Percentiles rank a stretch among this genome's conserved stretches.
Evolutionary conservation across 1,284 basidiomycete genomes (phyloP).

Genomic region (Microbotryomycetes sp.): DNA sequence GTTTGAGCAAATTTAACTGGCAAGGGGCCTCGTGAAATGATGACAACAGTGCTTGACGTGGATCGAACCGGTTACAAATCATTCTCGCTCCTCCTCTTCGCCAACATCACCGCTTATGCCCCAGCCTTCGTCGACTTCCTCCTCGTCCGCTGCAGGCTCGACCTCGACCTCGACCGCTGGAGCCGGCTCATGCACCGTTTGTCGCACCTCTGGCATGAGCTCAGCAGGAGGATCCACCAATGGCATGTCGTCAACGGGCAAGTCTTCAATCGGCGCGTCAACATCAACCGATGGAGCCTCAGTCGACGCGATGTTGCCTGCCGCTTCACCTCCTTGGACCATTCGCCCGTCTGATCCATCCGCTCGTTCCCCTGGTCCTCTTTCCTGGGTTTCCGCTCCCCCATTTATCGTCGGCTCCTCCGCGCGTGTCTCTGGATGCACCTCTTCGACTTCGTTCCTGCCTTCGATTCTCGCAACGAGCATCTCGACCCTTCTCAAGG

Average conservation of each 20-base stretch:
- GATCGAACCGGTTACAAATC: too few species aligned
- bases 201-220: neutral
- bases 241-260: neutral
- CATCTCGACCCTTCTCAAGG: conserved; percentile 13
- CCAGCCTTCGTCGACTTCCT: neutral
- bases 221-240: neutral
- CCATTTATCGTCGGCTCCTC: neutral
- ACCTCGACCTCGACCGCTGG: neutral
- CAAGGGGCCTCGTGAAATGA: too few species aligned
- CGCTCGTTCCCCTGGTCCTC: neutral
- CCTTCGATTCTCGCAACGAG: conserved; percentile 24
- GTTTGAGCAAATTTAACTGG: too few species aligned
- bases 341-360: too few species aligned
- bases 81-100: neutral
- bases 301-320: neutral
- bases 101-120: neutral
- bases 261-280: neutral
- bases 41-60: too few species aligned
- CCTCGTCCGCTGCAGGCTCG: neutral
- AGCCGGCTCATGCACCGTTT: neutral
- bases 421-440: neutral
- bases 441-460: neutral
- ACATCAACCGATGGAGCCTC: conserved; percentile 1
- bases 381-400: neutral
- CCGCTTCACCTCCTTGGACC: neutral